Evolutionary conservation across 1,284 basidiomycete genomes (phyloP).

Genomic region (Phellopilus nigrolimitatus): DNA sequence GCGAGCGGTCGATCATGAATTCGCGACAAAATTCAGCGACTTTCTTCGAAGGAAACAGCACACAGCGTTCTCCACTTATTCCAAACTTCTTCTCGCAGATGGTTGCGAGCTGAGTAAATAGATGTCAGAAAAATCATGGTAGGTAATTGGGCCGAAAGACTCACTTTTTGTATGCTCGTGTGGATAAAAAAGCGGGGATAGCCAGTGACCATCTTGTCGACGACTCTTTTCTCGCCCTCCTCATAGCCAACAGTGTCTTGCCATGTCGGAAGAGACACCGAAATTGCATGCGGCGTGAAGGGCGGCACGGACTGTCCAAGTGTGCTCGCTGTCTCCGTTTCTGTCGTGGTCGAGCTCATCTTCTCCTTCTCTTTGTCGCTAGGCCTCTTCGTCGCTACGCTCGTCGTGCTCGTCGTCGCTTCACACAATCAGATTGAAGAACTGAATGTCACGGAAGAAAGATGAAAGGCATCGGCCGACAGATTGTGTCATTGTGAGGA

Average conservation of each 20-base stretch:
- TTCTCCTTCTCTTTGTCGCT: too few relatives aligned
- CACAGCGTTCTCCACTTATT: constrained; percentile 60
- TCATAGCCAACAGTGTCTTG: constrained; percentile 92
- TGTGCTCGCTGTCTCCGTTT: neutral
- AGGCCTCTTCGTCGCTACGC: too few relatives aligned
- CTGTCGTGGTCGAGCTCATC: neutral
- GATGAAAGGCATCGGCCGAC: neutral
- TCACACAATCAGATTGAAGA: neutral
- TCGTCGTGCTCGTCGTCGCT: too few relatives aligned
- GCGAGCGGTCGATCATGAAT: constrained; percentile 62
- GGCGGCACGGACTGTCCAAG: constrained; percentile 59
- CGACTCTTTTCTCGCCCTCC: constrained; percentile 82
- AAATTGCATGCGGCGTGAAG: constrained; percentile 85
- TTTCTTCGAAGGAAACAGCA: constrained; percentile 73
- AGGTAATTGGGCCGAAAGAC: constrained; percentile 25
- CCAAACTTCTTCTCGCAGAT: constrained; percentile 81
- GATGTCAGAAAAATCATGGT: neutral
- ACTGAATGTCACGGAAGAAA: neutral
- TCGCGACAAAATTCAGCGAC: constrained; percentile 72
- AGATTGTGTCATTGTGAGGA: too few relatives aligned
- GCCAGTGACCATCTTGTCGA: constrained; percentile 84
- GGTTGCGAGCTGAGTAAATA: constrained; percentile 55
- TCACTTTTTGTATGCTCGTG: constrained; percentile 79
- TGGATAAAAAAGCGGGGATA: constrained; percentile 98
- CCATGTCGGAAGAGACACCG: constrained; percentile 96